Percentiles rank a stretch among this genome's conserved stretches.
These are phyloP conservation scores for Colletotrichum gloeosporioides DNA, from an alignment of 2,329 filamentous ascomycete species.

Conservation along the genomic window DNA sequence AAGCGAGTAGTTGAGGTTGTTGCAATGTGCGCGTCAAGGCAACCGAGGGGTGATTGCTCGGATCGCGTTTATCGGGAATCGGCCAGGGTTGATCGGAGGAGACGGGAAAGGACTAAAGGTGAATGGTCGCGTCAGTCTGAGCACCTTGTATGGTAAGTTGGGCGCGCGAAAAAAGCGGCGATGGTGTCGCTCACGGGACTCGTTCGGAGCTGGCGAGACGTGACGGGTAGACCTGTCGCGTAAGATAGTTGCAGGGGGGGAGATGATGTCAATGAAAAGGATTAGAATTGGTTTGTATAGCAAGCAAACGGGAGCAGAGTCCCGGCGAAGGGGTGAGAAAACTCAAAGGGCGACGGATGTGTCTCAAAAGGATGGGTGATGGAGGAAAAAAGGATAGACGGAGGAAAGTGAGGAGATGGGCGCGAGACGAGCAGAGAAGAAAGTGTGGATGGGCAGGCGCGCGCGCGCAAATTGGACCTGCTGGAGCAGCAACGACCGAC, in stretches of 20 bases:
- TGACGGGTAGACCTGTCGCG: constrained; percentile 14
- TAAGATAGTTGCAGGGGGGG: neutral
- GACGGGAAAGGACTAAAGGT: neutral
- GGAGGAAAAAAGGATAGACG: neutral
- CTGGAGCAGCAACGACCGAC: neutral
- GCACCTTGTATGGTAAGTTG: neutral
- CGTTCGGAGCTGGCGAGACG: neutral
- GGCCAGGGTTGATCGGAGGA: neutral
- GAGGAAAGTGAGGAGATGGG: neutral
- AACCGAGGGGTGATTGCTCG: neutral
- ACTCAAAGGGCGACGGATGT: constrained; percentile 1
- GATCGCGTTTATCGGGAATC: neutral
- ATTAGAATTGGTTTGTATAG: constrained; percentile 9
- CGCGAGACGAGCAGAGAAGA: neutral
- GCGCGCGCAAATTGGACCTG: constrained; percentile 13
- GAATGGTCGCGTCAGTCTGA: constrained; percentile 11
- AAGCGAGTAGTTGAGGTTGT: neutral
- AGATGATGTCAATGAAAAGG: constrained; percentile 1
- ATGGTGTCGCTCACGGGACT: constrained; percentile 15
- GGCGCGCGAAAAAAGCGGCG: neutral
- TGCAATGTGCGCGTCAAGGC: neutral
- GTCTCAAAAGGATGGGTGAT: constrained; percentile 8
- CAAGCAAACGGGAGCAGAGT: constrained; percentile 1
- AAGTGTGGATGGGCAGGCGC: neutral
- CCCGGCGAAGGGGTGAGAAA: neutral